Evolutionary conservation across 148 eudicot species (phyloP), one percentile per base, ranked within the genome.

Genomic region (Pharnaceum exiguum): DNA sequence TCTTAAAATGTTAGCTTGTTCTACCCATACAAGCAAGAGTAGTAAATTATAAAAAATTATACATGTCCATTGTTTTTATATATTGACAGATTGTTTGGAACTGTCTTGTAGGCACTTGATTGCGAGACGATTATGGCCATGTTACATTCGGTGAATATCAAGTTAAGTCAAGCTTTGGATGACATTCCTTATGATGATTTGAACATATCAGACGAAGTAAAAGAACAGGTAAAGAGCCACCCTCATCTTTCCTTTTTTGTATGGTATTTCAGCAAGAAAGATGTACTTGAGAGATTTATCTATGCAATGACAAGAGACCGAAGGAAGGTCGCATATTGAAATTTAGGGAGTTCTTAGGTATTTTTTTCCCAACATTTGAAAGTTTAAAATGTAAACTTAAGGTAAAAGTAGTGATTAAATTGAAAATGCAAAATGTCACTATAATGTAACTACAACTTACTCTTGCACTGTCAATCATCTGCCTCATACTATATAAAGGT

Each of bases 121-220:
- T 69, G 75, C 27, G 97, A 90, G 67, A 77, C 59, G 0, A 63
- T 86, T 29, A 76, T 66, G 71, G 68, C 51, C 28, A 66, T 73
- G 66, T 86, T 81, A 63, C 73, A 78, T 62, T 52, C 73, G 10
- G 79, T 83, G 22, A 81, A 86, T 56, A 79, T 77, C 3, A 90
- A 73, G 50, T 30, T 86, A 28, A 67, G 66, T 30, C 79, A 72
- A 60, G 77, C 86, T 45, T 33, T 90, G 65, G 82, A 78, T 29
- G 85, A 66, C 0, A 75, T 90, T 67, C 95, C 97, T 3, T 86
- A 75, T 39, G 73, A 66, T 18, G 86, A 84, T 52, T 67, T 90
- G 25, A 80, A 75, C 24, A 75, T 90, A 29, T 81, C 97, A 0
- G 85, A 86, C 27, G 86, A 90, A 75, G 89, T 79, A 24, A 81